A percentile compares a stretch with the other conserved stretches of the same genome.
Conservation (phyloP, 495 filamentous ascomycete genomes). For the Xylaria curta region DNA sequence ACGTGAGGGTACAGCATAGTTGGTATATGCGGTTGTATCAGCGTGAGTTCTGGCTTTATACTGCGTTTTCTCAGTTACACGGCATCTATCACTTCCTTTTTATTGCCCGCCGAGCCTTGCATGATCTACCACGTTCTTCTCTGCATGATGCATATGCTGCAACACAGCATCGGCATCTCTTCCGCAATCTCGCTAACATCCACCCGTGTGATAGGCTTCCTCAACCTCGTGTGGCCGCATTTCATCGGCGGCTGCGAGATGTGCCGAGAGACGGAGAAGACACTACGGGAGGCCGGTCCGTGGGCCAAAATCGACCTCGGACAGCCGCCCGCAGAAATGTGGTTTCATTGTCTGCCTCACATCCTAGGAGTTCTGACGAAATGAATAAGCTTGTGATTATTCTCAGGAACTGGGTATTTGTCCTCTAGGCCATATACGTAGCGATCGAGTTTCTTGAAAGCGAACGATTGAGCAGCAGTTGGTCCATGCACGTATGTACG, state of each 20-base stretch:
- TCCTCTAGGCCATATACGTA: not conserved
- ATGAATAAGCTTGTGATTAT: conserved; percentile 21
- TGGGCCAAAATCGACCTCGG: conserved; percentile 63
- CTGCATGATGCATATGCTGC: not conserved
- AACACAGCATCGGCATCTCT: not conserved
- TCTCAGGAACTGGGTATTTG: not conserved
- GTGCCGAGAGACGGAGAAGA: conserved; percentile 60
- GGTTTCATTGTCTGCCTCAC: conserved; percentile 61
- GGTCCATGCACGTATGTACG: not conserved
- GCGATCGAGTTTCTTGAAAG: too few relatives aligned
- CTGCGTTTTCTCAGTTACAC: not conserved
- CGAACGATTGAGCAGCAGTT: not conserved
- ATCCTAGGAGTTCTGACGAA: conserved; percentile 61
- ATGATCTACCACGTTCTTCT: not conserved
- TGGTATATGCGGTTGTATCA: conserved; percentile 56
- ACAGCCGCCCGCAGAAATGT: conserved; percentile 51
- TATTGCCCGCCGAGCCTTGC: not conserved
- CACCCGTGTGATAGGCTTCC: conserved; percentile 34
- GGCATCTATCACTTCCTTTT: not conserved
- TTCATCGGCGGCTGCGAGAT: conserved; percentile 67
- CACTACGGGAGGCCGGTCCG: conserved; percentile 58
- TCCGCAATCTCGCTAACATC: not conserved
- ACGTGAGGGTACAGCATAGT: conserved; percentile 60
- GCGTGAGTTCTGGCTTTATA: conserved; percentile 48
- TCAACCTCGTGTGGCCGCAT: conserved; percentile 58